These are phyloP conservation scores for Marchantia polymorpha DNA, from an alignment of 225 moss, liverwort and hornwort genomes.

Conservation along the genomic window DNA sequence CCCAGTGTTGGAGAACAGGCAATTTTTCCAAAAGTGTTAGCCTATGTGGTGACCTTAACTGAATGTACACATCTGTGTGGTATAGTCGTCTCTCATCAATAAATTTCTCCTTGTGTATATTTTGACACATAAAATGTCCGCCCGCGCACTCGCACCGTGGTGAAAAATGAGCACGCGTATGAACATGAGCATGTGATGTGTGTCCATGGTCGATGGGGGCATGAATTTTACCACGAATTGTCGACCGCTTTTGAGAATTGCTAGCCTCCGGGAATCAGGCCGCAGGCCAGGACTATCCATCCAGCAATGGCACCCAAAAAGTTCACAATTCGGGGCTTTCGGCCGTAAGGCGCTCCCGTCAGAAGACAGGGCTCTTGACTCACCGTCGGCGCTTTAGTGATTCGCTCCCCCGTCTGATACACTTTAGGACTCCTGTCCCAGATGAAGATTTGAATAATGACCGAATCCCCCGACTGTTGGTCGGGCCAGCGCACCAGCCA, in stretches of 20 bases:
- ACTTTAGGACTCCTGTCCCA: background rate
- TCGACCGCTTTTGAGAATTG: too few relatives aligned
- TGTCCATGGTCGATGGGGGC: background rate
- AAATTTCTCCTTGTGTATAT: conserved; percentile 23
- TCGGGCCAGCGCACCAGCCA: background rate
- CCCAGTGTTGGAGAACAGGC: conserved; percentile 12
- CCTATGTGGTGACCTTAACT: conserved; percentile 19
- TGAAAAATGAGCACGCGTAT: too few relatives aligned
- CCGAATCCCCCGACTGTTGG: background rate
- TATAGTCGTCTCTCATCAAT: conserved; percentile 20
- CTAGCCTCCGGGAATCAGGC: too few relatives aligned
- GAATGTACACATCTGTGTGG: conserved; percentile 20
- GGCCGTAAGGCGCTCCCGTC: background rate
- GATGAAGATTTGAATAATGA: background rate
- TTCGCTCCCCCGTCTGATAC: background rate
- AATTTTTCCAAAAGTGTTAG: conserved; percentile 21
- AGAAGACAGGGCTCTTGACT: background rate
- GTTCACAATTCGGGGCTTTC: background rate
- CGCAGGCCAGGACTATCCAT: too few relatives aligned
- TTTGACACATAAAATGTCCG: background rate
- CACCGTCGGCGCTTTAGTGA: background rate
- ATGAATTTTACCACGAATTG: background rate
- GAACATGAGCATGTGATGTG: background rate
- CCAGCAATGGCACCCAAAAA: background rate
- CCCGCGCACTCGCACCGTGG: background rate